Conservation (phyloP, 2,329 filamentous ascomycete genomes). For the Verticillium isaacii region DNA sequence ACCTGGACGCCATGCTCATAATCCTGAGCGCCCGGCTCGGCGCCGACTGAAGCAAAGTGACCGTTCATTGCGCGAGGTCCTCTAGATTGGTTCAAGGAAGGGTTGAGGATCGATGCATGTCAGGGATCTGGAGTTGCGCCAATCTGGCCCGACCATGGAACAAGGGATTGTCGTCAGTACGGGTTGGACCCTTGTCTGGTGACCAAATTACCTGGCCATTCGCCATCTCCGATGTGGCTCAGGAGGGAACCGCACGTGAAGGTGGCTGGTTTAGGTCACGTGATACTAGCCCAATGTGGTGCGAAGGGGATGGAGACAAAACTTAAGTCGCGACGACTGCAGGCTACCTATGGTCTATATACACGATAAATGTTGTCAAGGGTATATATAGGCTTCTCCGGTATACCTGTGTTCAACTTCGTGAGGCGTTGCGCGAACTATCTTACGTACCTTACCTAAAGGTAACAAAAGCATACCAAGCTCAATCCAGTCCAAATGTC, state of each 20-base stretch:
- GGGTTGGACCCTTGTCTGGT: background rate
- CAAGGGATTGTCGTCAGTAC: background rate
- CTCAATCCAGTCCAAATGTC: background rate
- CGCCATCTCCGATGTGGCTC: background rate
- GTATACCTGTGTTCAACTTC: too few relatives aligned
- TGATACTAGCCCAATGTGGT: background rate
- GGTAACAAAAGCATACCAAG: background rate
- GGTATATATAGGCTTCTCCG: too few relatives aligned
- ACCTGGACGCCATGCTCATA: conserved; percentile 97
- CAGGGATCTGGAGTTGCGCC: background rate
- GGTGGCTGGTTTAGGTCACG: background rate
- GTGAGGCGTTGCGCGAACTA: too few relatives aligned
- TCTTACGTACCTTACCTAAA: too few relatives aligned
- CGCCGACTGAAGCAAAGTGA: conserved; percentile 72
- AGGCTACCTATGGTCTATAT: too few relatives aligned
- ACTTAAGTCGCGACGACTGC: too few relatives aligned
- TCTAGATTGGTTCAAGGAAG: background rate
- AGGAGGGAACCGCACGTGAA: background rate
- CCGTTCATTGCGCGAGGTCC: conserved; percentile 57
- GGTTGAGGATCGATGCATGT: background rate
- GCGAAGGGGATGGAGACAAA: background rate
- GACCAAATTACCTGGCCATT: background rate
- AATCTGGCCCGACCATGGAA: background rate
- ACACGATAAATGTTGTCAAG: too few relatives aligned
- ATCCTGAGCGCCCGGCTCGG: conserved; percentile 56